Evolutionary conservation across 148 eudicot species (phyloP).

Genomic region (Rhododendron williamsianum): DNA sequence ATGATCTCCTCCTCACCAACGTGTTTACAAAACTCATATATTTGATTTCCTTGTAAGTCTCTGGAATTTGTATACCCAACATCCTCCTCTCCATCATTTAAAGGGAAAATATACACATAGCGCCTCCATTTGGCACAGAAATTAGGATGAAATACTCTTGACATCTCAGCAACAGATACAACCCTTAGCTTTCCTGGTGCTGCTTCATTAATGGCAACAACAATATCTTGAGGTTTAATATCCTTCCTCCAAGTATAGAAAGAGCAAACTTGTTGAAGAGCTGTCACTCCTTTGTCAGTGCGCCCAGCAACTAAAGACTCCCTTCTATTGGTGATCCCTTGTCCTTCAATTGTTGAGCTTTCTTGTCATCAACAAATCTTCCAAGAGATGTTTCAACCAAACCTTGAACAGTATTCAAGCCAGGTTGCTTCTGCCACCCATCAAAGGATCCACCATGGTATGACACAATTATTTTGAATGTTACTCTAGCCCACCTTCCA

Average conservation of each 20-base stretch:
- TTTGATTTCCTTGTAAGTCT: conserved; percentile 15
- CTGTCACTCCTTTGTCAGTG: conserved; percentile 95
- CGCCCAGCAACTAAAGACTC: conserved; percentile 79
- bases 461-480: conserved; percentile 74
- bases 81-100: conserved; percentile 34
- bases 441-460: conserved; percentile 82
- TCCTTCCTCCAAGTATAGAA: conserved; percentile 96
- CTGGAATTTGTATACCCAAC: conserved; percentile 13
- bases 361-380: conserved; percentile 78
- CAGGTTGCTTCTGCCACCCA: conserved; percentile 99
- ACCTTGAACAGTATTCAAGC: conserved; percentile 77
- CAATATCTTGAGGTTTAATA: conserved; percentile 54
- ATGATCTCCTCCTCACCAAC: conserved; percentile 16
- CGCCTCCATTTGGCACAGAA: conserved; percentile 96
- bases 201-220: conserved; percentile 48
- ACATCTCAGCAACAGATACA: conserved; percentile 59
- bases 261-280: conserved; percentile 86
- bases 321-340: conserved; percentile 84
- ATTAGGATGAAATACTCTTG: conserved; percentile 93
- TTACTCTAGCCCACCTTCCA: conserved; percentile 86
- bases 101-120: conserved; percentile 84
- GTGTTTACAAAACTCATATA: conserved; percentile 18
- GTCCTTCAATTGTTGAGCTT: conserved; percentile 57
- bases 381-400: conserved; percentile 70
- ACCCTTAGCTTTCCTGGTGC: conserved; percentile 75